Evolutionary conservation across 768 basidiomycete genomes (phyloP), one percentile per base, ranked within the genome.

Genomic region (Epithele typhae): DNA sequence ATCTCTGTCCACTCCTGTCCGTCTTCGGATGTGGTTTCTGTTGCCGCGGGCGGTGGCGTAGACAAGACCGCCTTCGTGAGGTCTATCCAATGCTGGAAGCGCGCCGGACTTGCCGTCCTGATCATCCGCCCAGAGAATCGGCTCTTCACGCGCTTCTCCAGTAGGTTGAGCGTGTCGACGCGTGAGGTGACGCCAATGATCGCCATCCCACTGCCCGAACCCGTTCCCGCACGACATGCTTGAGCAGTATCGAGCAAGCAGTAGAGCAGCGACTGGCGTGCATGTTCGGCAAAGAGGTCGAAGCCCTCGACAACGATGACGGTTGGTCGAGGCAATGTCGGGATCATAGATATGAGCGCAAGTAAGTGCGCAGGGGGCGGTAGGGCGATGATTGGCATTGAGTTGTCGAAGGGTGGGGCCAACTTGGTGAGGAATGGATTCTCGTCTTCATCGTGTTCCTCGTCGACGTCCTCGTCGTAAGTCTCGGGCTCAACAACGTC

Each of bases 61-160:
- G 56, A 65, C 3, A 95, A 62, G 4, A 78, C 59, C 1, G 57
- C 59, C 51, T 69, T 73, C 37, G 78, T 70, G n/a, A 81, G 62
- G 7, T 58, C 62, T 11, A 78, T 60, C 73, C 84, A 87, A 15
- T 66, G 66, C 3, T 69, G 64, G 1, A 81, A 49, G 8, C 67
- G 68, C 4, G 68, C 58, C 2, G 84, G 81, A 12, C 87, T 78
- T 0, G 81, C 76, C 5, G 90, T 83, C 38, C 90, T 79, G 46
- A 94, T 73, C 57, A 92, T 88, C 45, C 96, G 76, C 25, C 93
- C 92, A 1, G 94, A 97, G 68, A 98, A 99, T 3, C 96, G 81
- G 54, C 92, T 96, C 67, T 98, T 96, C 40, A 99, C 96, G 36
- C 96, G 77, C 64, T 99, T 99, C 64, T 99, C 96, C 15, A 99